A percentile compares a stretch with the other conserved stretches of the same genome.
These are phyloP conservation scores for Asterophora lycoperdoides DNA, from an alignment of 768 basidiomycete species.

Conservation along the genomic window DNA sequence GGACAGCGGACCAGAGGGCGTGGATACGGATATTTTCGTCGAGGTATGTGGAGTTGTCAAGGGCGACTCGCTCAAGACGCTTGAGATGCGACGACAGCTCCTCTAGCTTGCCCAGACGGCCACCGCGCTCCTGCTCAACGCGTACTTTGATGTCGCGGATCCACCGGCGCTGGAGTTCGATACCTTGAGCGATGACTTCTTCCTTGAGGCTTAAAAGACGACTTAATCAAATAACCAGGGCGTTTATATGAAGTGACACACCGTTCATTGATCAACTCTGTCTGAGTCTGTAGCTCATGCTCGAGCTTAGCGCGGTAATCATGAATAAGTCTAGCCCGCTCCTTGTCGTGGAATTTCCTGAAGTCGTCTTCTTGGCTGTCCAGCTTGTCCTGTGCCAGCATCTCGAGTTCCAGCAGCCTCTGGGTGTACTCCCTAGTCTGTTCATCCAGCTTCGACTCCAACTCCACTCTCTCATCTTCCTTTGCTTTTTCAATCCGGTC, in stretches of 20 bases:
- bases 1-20: constrained; percentile 88
- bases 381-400: constrained; percentile 81
- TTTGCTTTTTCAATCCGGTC: constrained; percentile 74
- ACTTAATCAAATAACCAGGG: not conserved
- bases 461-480: constrained; percentile 67
- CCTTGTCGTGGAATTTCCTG: constrained; percentile 74
- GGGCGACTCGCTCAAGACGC: constrained; percentile 83
- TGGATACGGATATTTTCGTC: constrained; percentile 93
- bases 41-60: constrained; percentile 87
- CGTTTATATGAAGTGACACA: constrained; percentile 29
- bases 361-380: constrained; percentile 85
- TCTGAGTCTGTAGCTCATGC: constrained; percentile 79
- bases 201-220: constrained; percentile 67
- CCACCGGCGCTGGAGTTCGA: constrained; percentile 96
- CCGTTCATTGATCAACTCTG: constrained; percentile 94
- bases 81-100: constrained; percentile 88
- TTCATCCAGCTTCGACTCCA: constrained; percentile 68
- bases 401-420: constrained; percentile 77
- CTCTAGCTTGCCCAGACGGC: constrained; percentile 90
- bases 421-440: constrained; percentile 80
- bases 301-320: constrained; percentile 86
- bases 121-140: constrained; percentile 95
- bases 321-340: constrained; percentile 65
- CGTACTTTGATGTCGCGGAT: constrained; percentile 93
- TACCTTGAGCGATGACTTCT: constrained; percentile 93